These are phyloP conservation scores for Blepharisma japonicum DNA, from an alignment of 73 alveolate genomes.

Conservation along the genomic window DNA sequence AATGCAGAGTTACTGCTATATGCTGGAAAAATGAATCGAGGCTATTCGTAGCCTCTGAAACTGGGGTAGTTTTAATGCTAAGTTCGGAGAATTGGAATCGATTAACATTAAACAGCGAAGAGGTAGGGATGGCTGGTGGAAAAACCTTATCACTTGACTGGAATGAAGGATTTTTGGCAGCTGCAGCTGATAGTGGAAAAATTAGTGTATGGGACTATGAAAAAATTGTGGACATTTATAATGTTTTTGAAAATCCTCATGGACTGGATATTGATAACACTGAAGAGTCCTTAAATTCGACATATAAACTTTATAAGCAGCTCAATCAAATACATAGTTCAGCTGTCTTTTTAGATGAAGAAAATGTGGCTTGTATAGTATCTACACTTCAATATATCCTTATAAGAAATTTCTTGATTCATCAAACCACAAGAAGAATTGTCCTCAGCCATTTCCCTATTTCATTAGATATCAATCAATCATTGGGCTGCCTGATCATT, in stretches of 20 bases:
- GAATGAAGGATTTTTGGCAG: background rate
- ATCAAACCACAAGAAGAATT: background rate
- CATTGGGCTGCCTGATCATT: too few relatives aligned
- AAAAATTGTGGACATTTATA: background rate
- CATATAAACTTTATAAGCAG: background rate
- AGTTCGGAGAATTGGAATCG: background rate
- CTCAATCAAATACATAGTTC: background rate
- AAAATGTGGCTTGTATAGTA: background rate
- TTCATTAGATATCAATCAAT: too few relatives aligned
- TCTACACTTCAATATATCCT: conserved; percentile 13
- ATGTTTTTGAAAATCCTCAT: conserved; percentile 6
- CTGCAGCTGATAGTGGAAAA: background rate
- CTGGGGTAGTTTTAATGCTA: background rate
- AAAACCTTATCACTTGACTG: background rate
- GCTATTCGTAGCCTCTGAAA: background rate
- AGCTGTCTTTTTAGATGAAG: background rate
- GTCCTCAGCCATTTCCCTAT: background rate
- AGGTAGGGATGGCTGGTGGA: background rate
- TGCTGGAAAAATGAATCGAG: background rate
- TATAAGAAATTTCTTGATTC: background rate
- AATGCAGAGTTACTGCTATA: background rate
- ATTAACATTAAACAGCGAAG: background rate
- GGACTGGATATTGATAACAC: background rate
- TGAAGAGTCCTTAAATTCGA: background rate
- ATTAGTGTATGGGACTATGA: background rate